Evolutionary conservation across 345 rosid species (phyloP).

Genomic region (Salix brachista): DNA sequence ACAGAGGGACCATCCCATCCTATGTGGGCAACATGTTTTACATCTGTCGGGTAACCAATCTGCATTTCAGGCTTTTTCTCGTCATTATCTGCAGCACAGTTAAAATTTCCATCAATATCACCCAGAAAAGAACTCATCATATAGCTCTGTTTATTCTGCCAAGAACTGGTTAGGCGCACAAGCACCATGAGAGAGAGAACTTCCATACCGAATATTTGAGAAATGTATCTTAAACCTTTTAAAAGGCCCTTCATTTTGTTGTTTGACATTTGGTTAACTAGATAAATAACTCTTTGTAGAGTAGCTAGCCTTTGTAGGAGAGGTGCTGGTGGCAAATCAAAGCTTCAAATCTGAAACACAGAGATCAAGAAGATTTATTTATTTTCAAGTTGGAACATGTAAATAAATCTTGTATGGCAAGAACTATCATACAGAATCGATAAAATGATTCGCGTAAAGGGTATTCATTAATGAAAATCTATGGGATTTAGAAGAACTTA

Average conservation of each 20-base stretch:
- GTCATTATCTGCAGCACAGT: conserved; percentile 49
- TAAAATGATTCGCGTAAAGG: background rate
- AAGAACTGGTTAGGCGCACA: background rate
- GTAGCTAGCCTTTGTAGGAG: background rate
- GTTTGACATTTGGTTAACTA: conserved; percentile 38
- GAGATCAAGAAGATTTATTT: background rate
- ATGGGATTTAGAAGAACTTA: background rate
- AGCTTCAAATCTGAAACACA: conserved; percentile 11
- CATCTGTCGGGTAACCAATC: conserved; percentile 86
- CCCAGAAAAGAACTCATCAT: background rate
- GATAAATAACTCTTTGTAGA: background rate
- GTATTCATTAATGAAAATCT: background rate
- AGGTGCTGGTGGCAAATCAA: background rate
- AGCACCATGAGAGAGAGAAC: background rate
- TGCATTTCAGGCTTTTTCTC: conserved; percentile 67
- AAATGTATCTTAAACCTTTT: conserved; percentile 69
- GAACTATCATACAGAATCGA: background rate
- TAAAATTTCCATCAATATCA: background rate
- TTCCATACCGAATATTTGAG: conserved; percentile 65
- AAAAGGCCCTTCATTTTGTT: conserved; percentile 74
- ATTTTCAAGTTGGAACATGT: background rate
- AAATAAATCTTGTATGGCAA: background rate
- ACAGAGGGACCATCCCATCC: conserved; percentile 61
- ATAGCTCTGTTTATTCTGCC: too few species aligned
- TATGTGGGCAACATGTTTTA: conserved; percentile 90